Conservation (phyloP, 495 filamentous ascomycete species). For the Hyaloscypha hepaticicola region DNA sequence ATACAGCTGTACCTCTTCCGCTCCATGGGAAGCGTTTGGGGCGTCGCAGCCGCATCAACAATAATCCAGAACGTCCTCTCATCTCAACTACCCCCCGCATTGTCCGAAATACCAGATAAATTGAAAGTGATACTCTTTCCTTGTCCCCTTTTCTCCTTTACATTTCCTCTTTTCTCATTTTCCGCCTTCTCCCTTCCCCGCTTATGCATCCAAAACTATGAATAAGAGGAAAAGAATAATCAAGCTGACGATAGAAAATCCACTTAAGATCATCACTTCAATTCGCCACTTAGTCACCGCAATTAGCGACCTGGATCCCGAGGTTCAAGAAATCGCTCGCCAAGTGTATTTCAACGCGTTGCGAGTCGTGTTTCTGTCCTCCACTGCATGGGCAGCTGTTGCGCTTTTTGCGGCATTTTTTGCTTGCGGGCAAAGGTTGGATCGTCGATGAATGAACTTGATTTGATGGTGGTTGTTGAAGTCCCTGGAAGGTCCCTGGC, state of each 20-base stretch:
- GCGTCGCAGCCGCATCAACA: constrained; percentile 60
- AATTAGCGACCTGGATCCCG: constrained; percentile 51
- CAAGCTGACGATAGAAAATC: background rate
- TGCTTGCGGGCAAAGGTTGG: constrained; percentile 9
- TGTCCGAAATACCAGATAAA: constrained; percentile 64
- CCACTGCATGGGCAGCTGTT: constrained; percentile 48
- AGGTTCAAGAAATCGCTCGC: constrained; percentile 58
- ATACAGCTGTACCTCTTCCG: constrained; percentile 66
- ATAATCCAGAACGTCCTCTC: constrained; percentile 64
- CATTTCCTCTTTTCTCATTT: constrained; percentile 27
- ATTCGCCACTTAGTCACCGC: constrained; percentile 62
- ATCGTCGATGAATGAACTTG: constrained; percentile 6
- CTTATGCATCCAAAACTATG: background rate
- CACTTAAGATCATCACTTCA: constrained; percentile 52
- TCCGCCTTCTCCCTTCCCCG: background rate
- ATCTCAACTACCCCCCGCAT: constrained; percentile 52
- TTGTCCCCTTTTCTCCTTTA: constrained; percentile 17
- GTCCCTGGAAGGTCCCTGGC: too few relatives aligned
- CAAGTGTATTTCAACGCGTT: constrained; percentile 61
- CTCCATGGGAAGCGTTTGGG: constrained; percentile 62
- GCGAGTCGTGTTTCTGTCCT: constrained; percentile 53
- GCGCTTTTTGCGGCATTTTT: constrained; percentile 46
- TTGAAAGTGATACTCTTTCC: constrained; percentile 57
- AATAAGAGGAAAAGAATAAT: background rate
- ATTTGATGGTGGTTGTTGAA: background rate